phyloP scores from a whole-genome alignment of 2,329 filamentous ascomycete species.

The Colletotrichum noveboracense region DNA sequence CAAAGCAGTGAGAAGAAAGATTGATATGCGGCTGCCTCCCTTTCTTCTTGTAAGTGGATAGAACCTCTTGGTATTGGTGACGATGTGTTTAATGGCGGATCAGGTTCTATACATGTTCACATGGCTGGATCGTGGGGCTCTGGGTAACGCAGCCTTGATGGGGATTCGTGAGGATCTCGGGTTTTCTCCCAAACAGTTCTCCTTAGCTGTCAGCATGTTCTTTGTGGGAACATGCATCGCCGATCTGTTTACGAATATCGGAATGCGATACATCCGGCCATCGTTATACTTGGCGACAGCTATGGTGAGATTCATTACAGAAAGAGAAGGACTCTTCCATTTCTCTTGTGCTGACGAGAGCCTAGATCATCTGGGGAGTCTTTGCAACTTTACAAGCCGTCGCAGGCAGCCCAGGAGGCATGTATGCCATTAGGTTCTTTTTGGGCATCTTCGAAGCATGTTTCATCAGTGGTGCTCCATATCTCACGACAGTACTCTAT shows the following conservation, averaged over 20 bases:
- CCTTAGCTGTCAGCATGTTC: constrained; percentile 27
- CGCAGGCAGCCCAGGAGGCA: not conserved
- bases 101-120: constrained; percentile 14
- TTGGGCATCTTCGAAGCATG: constrained; percentile 53
- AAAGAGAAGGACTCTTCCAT: too few relatives aligned
- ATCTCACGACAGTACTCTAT: constrained; percentile 58
- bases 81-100: not conserved
- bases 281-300: constrained; percentile 11
- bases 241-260: constrained; percentile 10
- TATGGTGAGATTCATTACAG: not conserved
- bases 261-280: constrained; percentile 9
- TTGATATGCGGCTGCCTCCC: constrained; percentile 19
- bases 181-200: constrained; percentile 24
- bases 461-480: constrained; percentile 54
- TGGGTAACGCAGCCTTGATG: constrained; percentile 27
- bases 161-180: constrained; percentile 24
- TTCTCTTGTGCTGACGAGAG: not conserved
- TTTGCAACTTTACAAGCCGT: constrained; percentile 8
- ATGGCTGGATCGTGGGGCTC: constrained; percentile 16
- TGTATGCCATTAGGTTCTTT: constrained; percentile 45
- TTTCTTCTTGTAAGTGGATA: not conserved
- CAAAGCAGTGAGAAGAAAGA: constrained; percentile 22
- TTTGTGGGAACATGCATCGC: constrained; percentile 18
- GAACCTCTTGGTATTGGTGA: too few relatives aligned
- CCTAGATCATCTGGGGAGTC: constrained; percentile 8